phyloP scores from a whole-genome alignment of 768 basidiomycete genomes.

The Boletellus ananiceps region DNA sequence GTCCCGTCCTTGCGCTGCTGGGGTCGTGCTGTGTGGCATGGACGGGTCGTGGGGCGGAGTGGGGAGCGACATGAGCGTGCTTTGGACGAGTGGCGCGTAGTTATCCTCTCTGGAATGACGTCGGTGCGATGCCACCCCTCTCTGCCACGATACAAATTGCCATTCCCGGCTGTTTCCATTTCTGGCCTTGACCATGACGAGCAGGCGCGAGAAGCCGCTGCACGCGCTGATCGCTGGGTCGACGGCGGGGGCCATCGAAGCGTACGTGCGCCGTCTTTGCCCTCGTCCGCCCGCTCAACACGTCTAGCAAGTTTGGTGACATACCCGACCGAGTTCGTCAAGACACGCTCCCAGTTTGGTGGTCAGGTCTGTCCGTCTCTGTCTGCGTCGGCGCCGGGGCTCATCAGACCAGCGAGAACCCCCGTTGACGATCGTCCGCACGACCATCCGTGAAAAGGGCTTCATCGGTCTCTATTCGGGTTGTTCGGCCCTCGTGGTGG shows the following conservation, averaged over 20 bases:
- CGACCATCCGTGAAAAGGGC: slow-evolving; percentile 73
- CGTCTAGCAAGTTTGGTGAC: slow-evolving; percentile 64
- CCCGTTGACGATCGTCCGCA: slow-evolving; percentile 67
- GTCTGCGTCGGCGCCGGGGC: background rate
- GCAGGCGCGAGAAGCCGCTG: slow-evolving; percentile 73
- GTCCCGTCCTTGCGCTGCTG: too few species aligned
- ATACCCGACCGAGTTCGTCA: slow-evolving; percentile 89
- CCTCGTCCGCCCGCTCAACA: slow-evolving; percentile 23
- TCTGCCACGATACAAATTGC: too few species aligned
- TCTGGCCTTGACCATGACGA: slow-evolving; percentile 32
- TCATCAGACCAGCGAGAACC: slow-evolving; percentile 48
- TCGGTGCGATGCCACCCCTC: background rate
- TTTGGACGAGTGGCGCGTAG: slow-evolving; percentile 1
- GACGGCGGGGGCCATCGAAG: slow-evolving; percentile 90
- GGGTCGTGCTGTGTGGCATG: too few species aligned
- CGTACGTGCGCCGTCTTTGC: slow-evolving; percentile 46
- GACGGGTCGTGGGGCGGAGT: too few species aligned
- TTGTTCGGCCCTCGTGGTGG: slow-evolving; percentile 82
- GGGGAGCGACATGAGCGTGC: too few species aligned
- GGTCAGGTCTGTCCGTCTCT: slow-evolving; percentile 49
- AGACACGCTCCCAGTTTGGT: slow-evolving; percentile 90
- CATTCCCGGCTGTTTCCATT: background rate
- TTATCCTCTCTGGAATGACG: slow-evolving; percentile 16
- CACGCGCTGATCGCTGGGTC: slow-evolving; percentile 89
- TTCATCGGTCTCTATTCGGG: slow-evolving; percentile 89